Conservation (phyloP, 2,329 filamentous ascomycete species). For the Cryphonectria japonica region DNA sequence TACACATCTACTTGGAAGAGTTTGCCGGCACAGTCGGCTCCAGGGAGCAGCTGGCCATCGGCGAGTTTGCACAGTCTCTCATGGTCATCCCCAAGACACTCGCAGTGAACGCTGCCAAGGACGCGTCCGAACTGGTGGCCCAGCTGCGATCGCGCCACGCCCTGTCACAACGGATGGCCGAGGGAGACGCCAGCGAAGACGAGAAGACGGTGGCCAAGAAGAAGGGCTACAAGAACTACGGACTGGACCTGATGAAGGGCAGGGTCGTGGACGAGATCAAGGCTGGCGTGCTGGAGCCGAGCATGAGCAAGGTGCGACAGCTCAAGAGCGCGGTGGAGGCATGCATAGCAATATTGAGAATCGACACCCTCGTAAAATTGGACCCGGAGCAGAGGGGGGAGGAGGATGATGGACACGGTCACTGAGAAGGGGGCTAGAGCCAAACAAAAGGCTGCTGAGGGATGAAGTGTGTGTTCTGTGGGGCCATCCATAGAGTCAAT, state of each 20-base stretch:
- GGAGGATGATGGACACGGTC: constrained; percentile 83
- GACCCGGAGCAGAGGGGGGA: constrained; percentile 82
- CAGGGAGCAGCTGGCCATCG: constrained; percentile 95
- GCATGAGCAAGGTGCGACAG: constrained; percentile 97
- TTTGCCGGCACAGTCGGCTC: constrained; percentile 97
- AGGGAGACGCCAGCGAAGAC: constrained; percentile 81
- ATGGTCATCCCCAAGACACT: constrained; percentile 95
- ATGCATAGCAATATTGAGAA: constrained; percentile 98
- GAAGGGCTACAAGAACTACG: constrained; percentile 99
- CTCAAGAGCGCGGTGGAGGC: constrained; percentile 98
- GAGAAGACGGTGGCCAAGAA: constrained; percentile 89
- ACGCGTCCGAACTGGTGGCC: constrained; percentile 91
- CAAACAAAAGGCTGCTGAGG: constrained; percentile 27
- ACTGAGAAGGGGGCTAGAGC: constrained; percentile 52
- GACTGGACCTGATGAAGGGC: constrained; percentile 84
- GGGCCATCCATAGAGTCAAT: constrained; percentile 11
- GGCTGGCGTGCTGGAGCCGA: constrained; percentile 92
- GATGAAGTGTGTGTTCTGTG: background rate
- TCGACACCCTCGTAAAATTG: constrained; percentile 97
- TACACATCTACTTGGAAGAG: constrained; percentile 99
- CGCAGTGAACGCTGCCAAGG: constrained; percentile 95
- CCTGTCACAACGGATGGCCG: constrained; percentile 86
- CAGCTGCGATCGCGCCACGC: constrained; percentile 94
- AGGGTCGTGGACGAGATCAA: constrained; percentile 94
- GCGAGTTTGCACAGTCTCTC: constrained; percentile 93